Percentiles rank a stretch among this genome's conserved stretches.
Evolutionary conservation across 2,329 filamentous ascomycete genomes (phyloP).

Genomic region (Colletotrichum horii): DNA sequence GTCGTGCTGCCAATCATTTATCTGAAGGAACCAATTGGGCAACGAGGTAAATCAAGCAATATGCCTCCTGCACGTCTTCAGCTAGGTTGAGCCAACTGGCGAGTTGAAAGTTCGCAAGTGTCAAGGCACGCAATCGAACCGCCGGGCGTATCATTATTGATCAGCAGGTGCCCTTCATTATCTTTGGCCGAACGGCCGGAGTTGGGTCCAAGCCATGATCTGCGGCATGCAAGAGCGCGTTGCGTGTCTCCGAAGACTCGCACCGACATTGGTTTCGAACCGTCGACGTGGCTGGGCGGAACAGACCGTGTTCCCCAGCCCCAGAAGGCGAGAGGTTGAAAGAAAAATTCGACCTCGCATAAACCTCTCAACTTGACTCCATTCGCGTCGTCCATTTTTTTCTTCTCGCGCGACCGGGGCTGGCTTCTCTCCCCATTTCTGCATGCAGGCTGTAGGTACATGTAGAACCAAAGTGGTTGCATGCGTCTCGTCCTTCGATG

Average conservation of each 20-base stretch:
- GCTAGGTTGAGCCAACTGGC: neutral
- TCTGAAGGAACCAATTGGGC: neutral
- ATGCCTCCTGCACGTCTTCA: constrained; percentile 3
- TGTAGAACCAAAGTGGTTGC: constrained; percentile 16
- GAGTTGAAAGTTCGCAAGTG: neutral
- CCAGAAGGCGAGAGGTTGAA: neutral
- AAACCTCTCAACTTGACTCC: neutral
- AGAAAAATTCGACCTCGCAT: neutral
- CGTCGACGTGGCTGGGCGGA: neutral
- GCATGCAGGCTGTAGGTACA: constrained; percentile 7
- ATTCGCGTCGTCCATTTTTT: neutral
- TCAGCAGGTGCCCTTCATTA: neutral
- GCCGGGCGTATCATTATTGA: neutral
- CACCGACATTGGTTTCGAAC: neutral
- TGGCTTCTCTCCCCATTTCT: neutral
- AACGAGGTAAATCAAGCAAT: neutral
- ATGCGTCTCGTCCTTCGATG: neutral
- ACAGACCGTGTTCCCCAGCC: neutral
- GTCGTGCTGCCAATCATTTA: neutral
- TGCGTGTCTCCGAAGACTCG: neutral
- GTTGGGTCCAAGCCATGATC: neutral
- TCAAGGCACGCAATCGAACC: neutral
- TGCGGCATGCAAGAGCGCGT: neutral
- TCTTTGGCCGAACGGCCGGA: neutral
- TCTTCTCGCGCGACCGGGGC: neutral